Evolutionary conservation across 495 filamentous ascomycete genomes (phyloP), one percentile per base, ranked within the genome.

Genomic region (Viridothelium virens): DNA sequence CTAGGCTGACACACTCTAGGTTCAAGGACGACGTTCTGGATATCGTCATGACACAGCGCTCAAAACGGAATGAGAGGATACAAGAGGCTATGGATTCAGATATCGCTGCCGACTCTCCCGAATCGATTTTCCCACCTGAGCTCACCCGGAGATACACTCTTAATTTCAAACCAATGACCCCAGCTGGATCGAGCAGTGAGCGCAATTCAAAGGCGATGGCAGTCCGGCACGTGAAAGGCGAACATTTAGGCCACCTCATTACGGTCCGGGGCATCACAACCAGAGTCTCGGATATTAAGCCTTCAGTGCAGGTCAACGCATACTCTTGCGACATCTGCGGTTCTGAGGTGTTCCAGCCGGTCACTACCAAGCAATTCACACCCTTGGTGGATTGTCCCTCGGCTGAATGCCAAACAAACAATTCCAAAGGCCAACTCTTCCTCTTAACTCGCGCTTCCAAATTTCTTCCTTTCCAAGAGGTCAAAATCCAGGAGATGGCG

Each of bases 11-110:
- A 47, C 50, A 38, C 65, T 71, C 3, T 69, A 91, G 89, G 47
- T 97, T 95, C 81, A 97, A 97, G 75, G 92, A 96, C 70, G 94
- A 98, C 75, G 95, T 98, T 16, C 82, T 98, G 34, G 94, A 98
- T 77, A 89, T 97, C 37, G 90, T 98, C 69, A 92, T 96, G 86
- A 89, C 90, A 9, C 91, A 95, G 76, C 88, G 94, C 68, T 85
- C 89, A 65, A 89, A 88, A 73, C 88, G 92, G 65, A 98, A 97
- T 74, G 86, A 89, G 66, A 85, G 84, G 2, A 82, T 93, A 66
- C 78, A 80, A 50, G 82, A 87, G 71, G 84, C 85, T 37, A 82
- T 85, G 67, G 89, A 92, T 67, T 85, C 84, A 38, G 85, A 86
- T 47, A 80, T 82, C 65, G 87, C 85, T 4, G 77, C 80, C 18